Evolutionary conservation across 2,329 filamentous ascomycete species (phyloP), one percentile per base, ranked within the genome.

Genomic region (Colletotrichum camelliae): DNA sequence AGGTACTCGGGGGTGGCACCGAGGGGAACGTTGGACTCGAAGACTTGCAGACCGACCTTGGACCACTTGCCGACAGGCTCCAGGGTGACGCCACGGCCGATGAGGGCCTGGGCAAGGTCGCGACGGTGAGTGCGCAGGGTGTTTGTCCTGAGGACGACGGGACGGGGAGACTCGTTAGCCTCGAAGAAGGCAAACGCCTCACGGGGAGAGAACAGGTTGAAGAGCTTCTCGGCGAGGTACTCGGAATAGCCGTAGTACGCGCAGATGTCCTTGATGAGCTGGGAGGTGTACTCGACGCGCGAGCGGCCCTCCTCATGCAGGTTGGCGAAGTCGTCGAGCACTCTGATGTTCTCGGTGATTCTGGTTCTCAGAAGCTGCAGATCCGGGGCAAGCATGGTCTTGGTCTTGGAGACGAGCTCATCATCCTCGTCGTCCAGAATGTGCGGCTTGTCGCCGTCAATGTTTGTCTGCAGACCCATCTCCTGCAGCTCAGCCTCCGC

Each of bases 111-210:
- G 12, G 97, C 97, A 21, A 99, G 93, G 77, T 98, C 96, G 81
- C 92, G 88, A 68, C 92, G 89, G 82, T 93, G 91, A 48, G 92
- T 93, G 80, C 95, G 94, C 75, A 99, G 91, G 10, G 96, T 99
- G 86, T 99, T 99, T 77, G 97, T 98, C 82, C 97, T 93, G 83
- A 99, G 97, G 79, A 99, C 97, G 74, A 99, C 93, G 5, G 97
- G 97, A 67, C 97, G 93, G 16, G 96, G 92, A 33, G 95, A 96
- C 87, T 99, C 97, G 92, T 99, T 99, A 81, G 96, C 96, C 87
- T 99, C 97, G 87, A 99, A 98, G 87, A 99, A 99, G 70, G 96
- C 96, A 80, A 98, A 97, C 1, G 97, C 97, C 87, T 99, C 97
- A 80, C 94, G 93, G 1, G 97, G 95, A 2, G 96, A 93, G 87